Evolutionary conservation across 768 basidiomycete species (phyloP).

Genomic region (Boletus pseudopeckii): DNA sequence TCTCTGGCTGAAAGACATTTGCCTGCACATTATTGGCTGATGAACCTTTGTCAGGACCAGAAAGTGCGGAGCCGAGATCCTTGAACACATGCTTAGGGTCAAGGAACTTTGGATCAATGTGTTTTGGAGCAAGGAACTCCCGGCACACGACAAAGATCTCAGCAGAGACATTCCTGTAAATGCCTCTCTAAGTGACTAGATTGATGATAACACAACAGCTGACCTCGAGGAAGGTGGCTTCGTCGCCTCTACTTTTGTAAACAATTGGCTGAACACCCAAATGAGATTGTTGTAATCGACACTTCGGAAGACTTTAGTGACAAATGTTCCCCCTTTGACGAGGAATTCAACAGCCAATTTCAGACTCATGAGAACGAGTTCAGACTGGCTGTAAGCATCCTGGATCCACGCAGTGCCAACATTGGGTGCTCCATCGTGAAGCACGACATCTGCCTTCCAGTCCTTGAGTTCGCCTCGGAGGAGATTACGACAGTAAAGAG

Average conservation of each 20-base stretch:
- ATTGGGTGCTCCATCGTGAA: slow-evolving; percentile 99
- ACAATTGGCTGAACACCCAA: slow-evolving; percentile 98
- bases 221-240: slow-evolving; percentile 97
- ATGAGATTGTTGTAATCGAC: slow-evolving; percentile 97
- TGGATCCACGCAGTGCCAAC: slow-evolving; percentile 99
- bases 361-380: slow-evolving; percentile 91
- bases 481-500: slow-evolving; percentile 80
- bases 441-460: slow-evolving; percentile 98
- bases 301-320: slow-evolving; percentile 98
- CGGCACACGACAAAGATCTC: slow-evolving; percentile 99
- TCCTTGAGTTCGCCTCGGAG: slow-evolving; percentile 89
- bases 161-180: slow-evolving; percentile 88
- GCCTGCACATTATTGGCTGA: slow-evolving; percentile 69
- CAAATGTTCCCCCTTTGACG: slow-evolving; percentile 88
- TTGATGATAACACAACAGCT: slow-evolving; percentile 12
- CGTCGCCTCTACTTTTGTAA: slow-evolving; percentile 95
- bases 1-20: slow-evolving; percentile 97
- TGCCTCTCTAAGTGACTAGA: neutral
- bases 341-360: slow-evolving; percentile 96
- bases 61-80: slow-evolving; percentile 57
- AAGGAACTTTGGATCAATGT: slow-evolving; percentile 97
- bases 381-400: slow-evolving; percentile 95
- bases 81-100: slow-evolving; percentile 98
- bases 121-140: slow-evolving; percentile 89
- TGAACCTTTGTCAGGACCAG: slow-evolving; percentile 48